Evolutionary conservation across 2,329 filamentous ascomycete species (phyloP).

Genomic region (Plectosphaerella cucumerina): DNA sequence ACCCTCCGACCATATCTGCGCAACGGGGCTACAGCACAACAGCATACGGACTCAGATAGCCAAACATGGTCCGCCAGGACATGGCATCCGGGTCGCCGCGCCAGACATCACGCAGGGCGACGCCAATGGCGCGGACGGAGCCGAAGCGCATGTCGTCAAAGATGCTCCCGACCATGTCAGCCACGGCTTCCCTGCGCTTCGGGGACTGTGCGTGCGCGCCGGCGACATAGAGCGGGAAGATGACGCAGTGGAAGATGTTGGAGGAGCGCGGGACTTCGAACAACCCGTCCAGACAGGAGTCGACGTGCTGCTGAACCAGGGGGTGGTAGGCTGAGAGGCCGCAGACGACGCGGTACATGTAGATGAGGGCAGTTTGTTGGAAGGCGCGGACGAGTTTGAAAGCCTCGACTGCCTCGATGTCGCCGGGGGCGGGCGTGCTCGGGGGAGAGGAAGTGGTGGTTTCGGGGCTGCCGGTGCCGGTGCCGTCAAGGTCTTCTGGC

Average conservation of each 20-base stretch:
- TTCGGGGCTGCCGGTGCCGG: not conserved
- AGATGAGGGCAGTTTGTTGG: slow-evolving; percentile 35
- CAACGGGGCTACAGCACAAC: not conserved
- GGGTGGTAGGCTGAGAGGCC: slow-evolving; percentile 30
- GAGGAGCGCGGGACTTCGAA: slow-evolving; percentile 28
- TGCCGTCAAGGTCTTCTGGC: slow-evolving; percentile 14
- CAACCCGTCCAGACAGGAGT: slow-evolving; percentile 29
- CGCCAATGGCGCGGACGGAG: slow-evolving; percentile 24
- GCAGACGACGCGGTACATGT: slow-evolving; percentile 36
- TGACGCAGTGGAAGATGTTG: slow-evolving; percentile 32
- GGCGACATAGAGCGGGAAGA: slow-evolving; percentile 31
- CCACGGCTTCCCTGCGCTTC: slow-evolving; percentile 19
- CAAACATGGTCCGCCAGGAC: slow-evolving; percentile 1
- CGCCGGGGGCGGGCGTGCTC: slow-evolving; percentile 7
- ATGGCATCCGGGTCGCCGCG: not conserved
- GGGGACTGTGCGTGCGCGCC: slow-evolving; percentile 26
- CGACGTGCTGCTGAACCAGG: slow-evolving; percentile 33
- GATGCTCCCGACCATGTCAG: slow-evolving; percentile 15
- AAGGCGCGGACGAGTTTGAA: slow-evolving; percentile 32
- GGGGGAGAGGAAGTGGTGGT: not conserved
- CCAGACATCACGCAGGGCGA: not conserved
- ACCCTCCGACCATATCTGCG: too few species aligned
- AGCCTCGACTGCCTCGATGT: slow-evolving; percentile 26
- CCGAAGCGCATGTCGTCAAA: slow-evolving; percentile 27
- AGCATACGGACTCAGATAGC: slow-evolving; percentile 1